A percentile compares a stretch with the other conserved stretches of the same genome.
Conservation (phyloP, 1,139 yeast species). For the Suhomyces maxii region DNA sequence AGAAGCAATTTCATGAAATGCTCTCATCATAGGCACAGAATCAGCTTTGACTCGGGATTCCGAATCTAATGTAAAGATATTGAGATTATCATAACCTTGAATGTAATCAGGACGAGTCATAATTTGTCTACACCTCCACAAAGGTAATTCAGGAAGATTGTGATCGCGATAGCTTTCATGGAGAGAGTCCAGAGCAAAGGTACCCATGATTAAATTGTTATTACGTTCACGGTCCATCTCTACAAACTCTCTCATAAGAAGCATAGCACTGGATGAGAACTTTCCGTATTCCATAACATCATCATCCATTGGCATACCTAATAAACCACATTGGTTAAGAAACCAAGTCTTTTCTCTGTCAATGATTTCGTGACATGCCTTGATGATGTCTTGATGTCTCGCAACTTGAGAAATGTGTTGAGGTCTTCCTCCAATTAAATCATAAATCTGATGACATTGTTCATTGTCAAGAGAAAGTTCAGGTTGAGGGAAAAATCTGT, state of each 20-base stretch:
- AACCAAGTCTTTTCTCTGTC: conserved; percentile 87
- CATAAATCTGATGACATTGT: conserved; percentile 57
- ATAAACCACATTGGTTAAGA: conserved; percentile 74
- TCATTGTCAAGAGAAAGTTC: conserved; percentile 22
- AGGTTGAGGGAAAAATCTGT: conserved; percentile 42
- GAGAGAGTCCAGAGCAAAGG: neutral
- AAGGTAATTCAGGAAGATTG: conserved; percentile 67
- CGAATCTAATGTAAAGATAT: conserved; percentile 77
- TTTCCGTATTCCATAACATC: conserved; percentile 88
- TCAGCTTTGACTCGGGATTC: conserved; percentile 76
- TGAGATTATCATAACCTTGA: conserved; percentile 70
- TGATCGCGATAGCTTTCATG: conserved; percentile 39
- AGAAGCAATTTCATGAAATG: conserved; percentile 74
- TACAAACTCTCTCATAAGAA: conserved; percentile 70
- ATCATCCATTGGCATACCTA: conserved; percentile 81
- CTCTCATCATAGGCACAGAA: conserved; percentile 87
- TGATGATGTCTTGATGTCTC: conserved; percentile 57
- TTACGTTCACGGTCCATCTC: conserved; percentile 55
- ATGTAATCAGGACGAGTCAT: conserved; percentile 86
- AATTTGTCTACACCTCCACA: conserved; percentile 82
- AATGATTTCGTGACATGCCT: conserved; percentile 68
- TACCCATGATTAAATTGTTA: conserved; percentile 29
- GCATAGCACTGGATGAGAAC: conserved; percentile 75
- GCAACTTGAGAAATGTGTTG: conserved; percentile 80
- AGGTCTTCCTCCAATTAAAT: conserved; percentile 80